Percentiles rank a stretch among this genome's conserved stretches.
phyloP scores from a whole-genome alignment of 148 eudicot species.

The Rhododendron griersonianum region DNA sequence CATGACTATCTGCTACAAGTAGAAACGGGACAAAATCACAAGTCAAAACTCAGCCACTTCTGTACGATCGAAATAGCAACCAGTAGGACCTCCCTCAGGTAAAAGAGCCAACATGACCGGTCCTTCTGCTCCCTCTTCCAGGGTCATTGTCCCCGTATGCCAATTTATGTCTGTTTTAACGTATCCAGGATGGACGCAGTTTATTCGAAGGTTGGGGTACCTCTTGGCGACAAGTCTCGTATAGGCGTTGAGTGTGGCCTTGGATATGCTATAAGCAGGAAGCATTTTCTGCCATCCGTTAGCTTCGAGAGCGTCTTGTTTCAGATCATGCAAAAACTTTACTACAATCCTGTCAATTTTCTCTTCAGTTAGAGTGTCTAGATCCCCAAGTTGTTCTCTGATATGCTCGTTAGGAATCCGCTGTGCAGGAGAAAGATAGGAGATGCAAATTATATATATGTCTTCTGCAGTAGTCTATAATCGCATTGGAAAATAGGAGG shows the following conservation, averaged over 20 bases:
- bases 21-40: background rate
- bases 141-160: constrained; percentile 38
- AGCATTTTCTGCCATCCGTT: constrained; percentile 45
- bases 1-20: background rate
- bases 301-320: constrained; percentile 25
- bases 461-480: background rate
- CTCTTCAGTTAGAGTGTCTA: constrained; percentile 31
- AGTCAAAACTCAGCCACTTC: constrained; percentile 28
- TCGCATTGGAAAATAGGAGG: background rate
- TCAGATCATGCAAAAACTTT: constrained; percentile 30
- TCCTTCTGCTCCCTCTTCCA: constrained; percentile 44
- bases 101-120: constrained; percentile 37
- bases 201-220: constrained; percentile 32
- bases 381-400: constrained; percentile 31
- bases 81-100: constrained; percentile 32
- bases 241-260: constrained; percentile 37
- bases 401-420: constrained; percentile 29
- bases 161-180: constrained; percentile 35
- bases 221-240: constrained; percentile 35
- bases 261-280: constrained; percentile 45
- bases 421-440: constrained; percentile 15
- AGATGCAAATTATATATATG: background rate
- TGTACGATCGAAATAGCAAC: constrained; percentile 32
- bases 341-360: constrained; percentile 28
- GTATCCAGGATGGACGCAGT: constrained; percentile 45